phyloP scores from a whole-genome alignment of 2,329 filamentous ascomycete genomes.

The Apiospora malaysiana region DNA sequence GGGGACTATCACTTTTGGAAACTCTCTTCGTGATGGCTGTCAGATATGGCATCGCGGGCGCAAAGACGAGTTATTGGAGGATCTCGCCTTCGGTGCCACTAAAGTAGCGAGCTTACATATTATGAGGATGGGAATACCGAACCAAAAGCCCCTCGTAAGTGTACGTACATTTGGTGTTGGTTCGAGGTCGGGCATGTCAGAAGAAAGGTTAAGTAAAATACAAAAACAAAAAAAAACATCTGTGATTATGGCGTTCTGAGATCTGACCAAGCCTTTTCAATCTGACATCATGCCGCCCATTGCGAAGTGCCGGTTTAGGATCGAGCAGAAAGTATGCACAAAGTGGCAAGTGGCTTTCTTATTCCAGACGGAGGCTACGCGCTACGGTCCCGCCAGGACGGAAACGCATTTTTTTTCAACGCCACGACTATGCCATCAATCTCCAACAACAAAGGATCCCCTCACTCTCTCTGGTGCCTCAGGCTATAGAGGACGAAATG shows the following conservation, averaged over 20 bases:
- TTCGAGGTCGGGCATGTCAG: background rate
- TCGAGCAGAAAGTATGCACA: background rate
- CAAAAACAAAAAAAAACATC: background rate
- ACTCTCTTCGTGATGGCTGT: background rate
- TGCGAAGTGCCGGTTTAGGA: background rate
- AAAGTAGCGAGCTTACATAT: background rate
- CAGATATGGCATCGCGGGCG: constrained; percentile 13
- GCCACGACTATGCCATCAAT: background rate
- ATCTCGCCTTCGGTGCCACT: constrained; percentile 2
- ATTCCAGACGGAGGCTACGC: background rate
- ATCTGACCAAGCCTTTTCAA: background rate
- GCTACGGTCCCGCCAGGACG: background rate
- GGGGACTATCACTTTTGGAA: background rate
- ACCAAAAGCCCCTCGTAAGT: background rate
- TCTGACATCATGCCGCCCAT: background rate
- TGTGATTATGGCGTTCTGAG: background rate
- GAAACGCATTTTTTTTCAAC: background rate
- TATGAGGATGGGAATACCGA: background rate
- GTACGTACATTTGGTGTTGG: background rate
- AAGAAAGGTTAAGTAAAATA: too few relatives aligned
- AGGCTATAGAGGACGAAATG: background rate
- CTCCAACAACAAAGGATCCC: background rate
- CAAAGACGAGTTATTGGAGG: constrained; percentile 16
- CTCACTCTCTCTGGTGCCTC: background rate
- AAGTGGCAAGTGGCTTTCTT: constrained; percentile 3